phyloP scores from a whole-genome alignment of 2,329 filamentous ascomycete species.

The Balansia obtecta region DNA sequence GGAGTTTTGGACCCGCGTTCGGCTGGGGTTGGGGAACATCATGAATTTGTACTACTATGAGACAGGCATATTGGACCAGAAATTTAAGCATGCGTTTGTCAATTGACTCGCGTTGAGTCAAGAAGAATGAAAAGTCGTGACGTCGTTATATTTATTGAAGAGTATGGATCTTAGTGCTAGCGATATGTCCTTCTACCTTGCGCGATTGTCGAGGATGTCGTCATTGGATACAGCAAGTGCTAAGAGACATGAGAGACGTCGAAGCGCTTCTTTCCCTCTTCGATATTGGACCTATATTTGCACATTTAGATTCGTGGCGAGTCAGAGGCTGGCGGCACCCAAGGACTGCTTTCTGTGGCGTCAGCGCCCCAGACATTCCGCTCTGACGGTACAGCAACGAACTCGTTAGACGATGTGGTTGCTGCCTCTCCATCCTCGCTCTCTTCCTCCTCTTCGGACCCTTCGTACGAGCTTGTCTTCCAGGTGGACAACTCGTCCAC shows the following conservation, averaged over 20 bases:
- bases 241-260: background rate
- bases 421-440: conserved; percentile 22
- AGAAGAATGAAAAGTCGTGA: background rate
- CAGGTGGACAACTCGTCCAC: conserved; percentile 45
- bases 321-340: conserved; percentile 23
- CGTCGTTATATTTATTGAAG: background rate
- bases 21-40: background rate
- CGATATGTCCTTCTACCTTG: background rate
- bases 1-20: background rate
- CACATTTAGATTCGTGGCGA: conserved; percentile 4
- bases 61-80: background rate
- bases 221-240: conserved; percentile 1
- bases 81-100: background rate
- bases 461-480: conserved; percentile 32
- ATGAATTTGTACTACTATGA: background rate
- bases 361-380: conserved; percentile 29
- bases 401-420: conserved; percentile 28
- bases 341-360: conserved; percentile 31
- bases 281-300: background rate
- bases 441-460: conserved; percentile 22
- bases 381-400: conserved; percentile 34
- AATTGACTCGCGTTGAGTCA: background rate
- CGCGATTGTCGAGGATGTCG: background rate
- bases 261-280: too few species aligned
- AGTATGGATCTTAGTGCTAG: background rate